Evolutionary conservation across 371 early-diverging fungal genomes (phyloP).

Genomic region (Mortierella sp.): DNA sequence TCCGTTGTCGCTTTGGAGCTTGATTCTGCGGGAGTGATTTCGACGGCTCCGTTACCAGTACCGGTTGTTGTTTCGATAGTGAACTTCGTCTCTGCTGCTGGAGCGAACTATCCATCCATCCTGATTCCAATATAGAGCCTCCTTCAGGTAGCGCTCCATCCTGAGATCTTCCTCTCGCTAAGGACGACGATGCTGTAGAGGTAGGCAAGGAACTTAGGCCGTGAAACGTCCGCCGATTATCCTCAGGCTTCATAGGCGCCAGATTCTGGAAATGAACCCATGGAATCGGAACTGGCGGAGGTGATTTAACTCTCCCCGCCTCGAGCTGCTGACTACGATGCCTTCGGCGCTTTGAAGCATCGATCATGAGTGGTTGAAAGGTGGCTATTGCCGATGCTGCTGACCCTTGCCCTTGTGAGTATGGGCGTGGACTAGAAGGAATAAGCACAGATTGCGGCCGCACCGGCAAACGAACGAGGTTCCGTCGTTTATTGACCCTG

Average conservation of each 20-base stretch:
- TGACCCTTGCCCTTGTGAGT: not conserved
- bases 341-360: constrained; percentile 14
- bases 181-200: not conserved
- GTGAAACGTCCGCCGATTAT: constrained; percentile 39
- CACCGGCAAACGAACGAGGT: constrained; percentile 32
- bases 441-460: constrained; percentile 42
- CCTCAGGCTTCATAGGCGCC: constrained; percentile 16
- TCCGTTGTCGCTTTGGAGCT: not conserved
- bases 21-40: too few relatives aligned
- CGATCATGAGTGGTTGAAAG: constrained; percentile 7
- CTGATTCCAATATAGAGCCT: too few relatives aligned
- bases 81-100: too few relatives aligned
- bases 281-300: constrained; percentile 7
- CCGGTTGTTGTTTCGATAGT: too few relatives aligned
- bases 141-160: not conserved
- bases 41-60: too few relatives aligned
- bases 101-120: too few relatives aligned
- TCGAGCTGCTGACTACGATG: constrained; percentile 34
- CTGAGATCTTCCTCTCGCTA: not conserved
- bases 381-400: not conserved
- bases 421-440: constrained; percentile 16
- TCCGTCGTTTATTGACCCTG: constrained; percentile 5
- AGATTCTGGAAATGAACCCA: constrained; percentile 16
- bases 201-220: constrained; percentile 15
- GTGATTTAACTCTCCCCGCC: not conserved